Base-by-base conservation (phyloP, 2,329 filamentous ascomycete genomes). In the Colletotrichum nymphaeae region DNA sequence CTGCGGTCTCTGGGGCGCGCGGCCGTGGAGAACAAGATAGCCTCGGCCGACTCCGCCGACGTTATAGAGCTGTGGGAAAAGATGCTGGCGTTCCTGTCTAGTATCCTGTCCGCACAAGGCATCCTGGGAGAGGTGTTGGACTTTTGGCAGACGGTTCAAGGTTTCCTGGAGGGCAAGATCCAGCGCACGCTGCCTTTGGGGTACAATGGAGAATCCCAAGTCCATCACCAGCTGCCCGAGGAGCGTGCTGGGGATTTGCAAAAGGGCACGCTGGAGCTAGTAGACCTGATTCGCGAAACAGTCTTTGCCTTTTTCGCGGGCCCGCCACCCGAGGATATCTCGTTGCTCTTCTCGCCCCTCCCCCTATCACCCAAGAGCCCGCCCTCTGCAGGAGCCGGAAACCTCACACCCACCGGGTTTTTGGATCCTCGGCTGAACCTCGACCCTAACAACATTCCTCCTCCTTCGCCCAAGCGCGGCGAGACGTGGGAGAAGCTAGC, bases 21-120 rank as follows among this genome's bases (percentile, higher is more conserved):
- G 78, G 86, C 88, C 1, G 85, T 91, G 6, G 89, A 91, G 66
- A 90, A 89, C 69, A 90, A 88, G 76, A 84, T 86, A 11, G 86
- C 88, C 28, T 89, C 92, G 12, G 88, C 95, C n/a, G 97, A 99
- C 81, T 91, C 92, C 0, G 84, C 92, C 3, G 93, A 96, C 59
- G 89, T 98, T 16, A 89, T 97, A 75, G 95, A 98, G 76, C 89
- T 98, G 73, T 99, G 97, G 97, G 95, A 98, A 78, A 94, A 95
- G 80, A 92, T 97, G 75, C 86, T 94, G 72, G 86, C 89, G 0
- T 97, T 95, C 75, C 81, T 98, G 73, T 92, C 86, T 11, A 90
- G 89, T 55, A 87, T 99, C 52, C 86, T 99, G 0, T 95, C 95
- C 0, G 84, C 92, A 7, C 91, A 92, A 75, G 97, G 97, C 4